Evolutionary conservation across 2,329 filamentous ascomycete species (phyloP), one percentile per base, ranked within the genome.

Genomic region (Cladorrhinum sp.): DNA sequence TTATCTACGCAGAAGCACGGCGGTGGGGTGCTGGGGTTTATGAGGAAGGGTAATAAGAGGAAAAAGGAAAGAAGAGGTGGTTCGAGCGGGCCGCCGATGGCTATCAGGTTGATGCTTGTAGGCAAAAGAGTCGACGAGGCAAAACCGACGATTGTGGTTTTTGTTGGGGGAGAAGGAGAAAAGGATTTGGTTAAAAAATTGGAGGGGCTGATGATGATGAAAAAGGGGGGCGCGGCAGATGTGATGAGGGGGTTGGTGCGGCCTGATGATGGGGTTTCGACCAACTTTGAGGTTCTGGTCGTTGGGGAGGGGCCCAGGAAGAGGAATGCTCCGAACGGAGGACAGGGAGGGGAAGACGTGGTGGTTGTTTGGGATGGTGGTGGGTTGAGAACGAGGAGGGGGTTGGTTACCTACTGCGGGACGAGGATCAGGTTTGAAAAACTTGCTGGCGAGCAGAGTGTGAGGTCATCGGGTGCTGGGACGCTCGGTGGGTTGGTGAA

Each of bases 401-500:
- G 32, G 12, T 9, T 50, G 29, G 25, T 50, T 18, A 63, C 61
- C 2, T 60, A 57, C 22, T 63, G 61, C 32, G 61, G 61, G 6
- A 36, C 20, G 2, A 27, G 45, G 18, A 57, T 63, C 10, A 50
- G 25, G 8, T 24, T 63, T 4, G 55, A 56, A 16, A n/a, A n/a
- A n/a, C n/a, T n/a, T n/a, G 13, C n/a, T n/a, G 29, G 2, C 0
- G 38, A 18, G 18, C 23, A 18, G 2, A n/a, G 25, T n/a, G n/a
- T n/a, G 13, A 58, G 32, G 25, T 29, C 12, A 36, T n/a, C 53
- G 16, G 61, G 24, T 12, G 27, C 48, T 13, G 50, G 59, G 10
- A 64, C 62, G 13, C 23, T 64, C 3, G 62, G 62, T 1, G 62
- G 62, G 1, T 20, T 64, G 10, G 52, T 64, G 20, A 64, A 64